These are phyloP conservation scores for Puccinia novopanici DNA, from an alignment of 1,284 basidiomycete genomes.

Conservation along the genomic window DNA sequence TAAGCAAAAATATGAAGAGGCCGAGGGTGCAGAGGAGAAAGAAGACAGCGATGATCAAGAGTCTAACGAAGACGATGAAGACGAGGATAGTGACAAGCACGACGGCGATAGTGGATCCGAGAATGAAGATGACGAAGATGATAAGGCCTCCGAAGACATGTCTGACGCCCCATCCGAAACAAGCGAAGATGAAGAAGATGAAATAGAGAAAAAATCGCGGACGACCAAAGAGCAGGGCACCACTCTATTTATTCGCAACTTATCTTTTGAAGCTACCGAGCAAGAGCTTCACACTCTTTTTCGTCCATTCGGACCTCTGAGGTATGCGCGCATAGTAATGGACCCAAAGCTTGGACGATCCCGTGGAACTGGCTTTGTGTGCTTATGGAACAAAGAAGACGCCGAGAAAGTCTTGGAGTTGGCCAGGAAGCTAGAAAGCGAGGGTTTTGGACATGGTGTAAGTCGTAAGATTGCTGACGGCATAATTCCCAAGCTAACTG, in stretches of 20 bases:
- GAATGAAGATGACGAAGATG: conserved; percentile 3
- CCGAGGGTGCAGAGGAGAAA: conserved; percentile 61
- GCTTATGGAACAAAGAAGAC: conserved; percentile 92
- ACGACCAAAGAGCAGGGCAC: conserved; percentile 65
- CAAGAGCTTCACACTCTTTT: conserved; percentile 85
- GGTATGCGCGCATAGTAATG: conserved; percentile 89
- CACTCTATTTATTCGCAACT: conserved; percentile 90
- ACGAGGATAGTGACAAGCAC: conserved; percentile 59
- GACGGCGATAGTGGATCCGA: conserved; percentile 65
- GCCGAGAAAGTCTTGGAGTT: conserved; percentile 82
- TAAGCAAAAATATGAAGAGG: conserved; percentile 85
- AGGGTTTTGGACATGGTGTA: conserved; percentile 62
- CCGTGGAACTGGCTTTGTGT: conserved; percentile 92
- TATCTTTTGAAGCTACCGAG: conserved; percentile 88
- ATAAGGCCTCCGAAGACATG: not conserved
- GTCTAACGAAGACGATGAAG: conserved; percentile 53
- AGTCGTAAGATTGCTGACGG: conserved; percentile 55
- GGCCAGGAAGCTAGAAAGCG: conserved; percentile 69
- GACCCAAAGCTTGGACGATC: conserved; percentile 81
- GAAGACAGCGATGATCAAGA: conserved; percentile 58
- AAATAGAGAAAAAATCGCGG: not conserved
- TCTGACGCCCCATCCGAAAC: not conserved
- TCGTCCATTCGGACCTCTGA: conserved; percentile 83
- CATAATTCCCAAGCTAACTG: conserved; percentile 53
- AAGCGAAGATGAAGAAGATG: conserved; percentile 13